phyloP scores from a whole-genome alignment of 73 alveolate species.

The Symbiodinium pilosum region DNA sequence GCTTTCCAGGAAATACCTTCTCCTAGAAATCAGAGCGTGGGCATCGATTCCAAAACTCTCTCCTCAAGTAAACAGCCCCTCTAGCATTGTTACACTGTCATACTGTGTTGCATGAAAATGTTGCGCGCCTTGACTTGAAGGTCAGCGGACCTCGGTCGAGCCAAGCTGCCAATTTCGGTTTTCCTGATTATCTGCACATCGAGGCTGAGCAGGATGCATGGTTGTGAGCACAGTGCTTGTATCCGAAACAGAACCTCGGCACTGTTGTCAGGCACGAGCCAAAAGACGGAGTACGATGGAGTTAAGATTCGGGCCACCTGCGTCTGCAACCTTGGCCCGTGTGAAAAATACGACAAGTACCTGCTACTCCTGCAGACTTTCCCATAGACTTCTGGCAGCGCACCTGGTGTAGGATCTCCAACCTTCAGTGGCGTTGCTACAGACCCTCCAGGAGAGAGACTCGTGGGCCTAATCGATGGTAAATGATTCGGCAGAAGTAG shows the following conservation, averaged over 20 bases:
- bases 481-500: too few species aligned
- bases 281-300: neutral
- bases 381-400: neutral
- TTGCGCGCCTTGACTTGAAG: neutral
- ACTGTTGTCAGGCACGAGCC: neutral
- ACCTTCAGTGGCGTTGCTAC: neutral
- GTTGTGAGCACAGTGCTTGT: neutral
- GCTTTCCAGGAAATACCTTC: too few species aligned
- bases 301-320: neutral
- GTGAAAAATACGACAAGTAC: too few species aligned
- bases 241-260: neutral
- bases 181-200: too few species aligned
- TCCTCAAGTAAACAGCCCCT: too few species aligned
- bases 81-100: too few species aligned
- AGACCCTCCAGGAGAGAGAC: too few species aligned
- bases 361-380: too few species aligned
- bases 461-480: too few species aligned
- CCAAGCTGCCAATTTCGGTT: too few species aligned
- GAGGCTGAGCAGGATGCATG: neutral
- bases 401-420: constrained; percentile 3
- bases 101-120: neutral
- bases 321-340: neutral
- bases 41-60: too few species aligned
- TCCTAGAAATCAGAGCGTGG: too few species aligned
- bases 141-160: neutral